phyloP scores from a whole-genome alignment of 2,329 filamentous ascomycete species.

The Zymoseptoria pseudotritici region DNA sequence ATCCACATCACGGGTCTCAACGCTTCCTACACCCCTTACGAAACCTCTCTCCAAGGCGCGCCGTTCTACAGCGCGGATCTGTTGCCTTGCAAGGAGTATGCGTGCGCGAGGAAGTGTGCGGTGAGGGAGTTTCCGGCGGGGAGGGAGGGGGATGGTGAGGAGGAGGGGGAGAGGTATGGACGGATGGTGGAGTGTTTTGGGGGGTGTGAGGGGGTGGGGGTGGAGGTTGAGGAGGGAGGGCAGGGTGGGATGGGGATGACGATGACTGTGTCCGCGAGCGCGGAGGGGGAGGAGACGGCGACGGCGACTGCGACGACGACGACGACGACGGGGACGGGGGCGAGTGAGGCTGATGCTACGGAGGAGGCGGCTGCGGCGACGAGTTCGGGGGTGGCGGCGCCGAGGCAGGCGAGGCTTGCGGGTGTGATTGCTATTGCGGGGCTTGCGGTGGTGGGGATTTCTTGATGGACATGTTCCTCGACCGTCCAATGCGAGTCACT shows the following conservation, averaged over 20 bases:
- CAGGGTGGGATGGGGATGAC: background rate
- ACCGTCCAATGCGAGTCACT: too few species aligned
- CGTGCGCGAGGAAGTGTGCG: constrained; percentile 26
- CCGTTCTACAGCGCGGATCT: constrained; percentile 26
- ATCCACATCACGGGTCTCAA: constrained; percentile 24
- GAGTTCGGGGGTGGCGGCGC: background rate
- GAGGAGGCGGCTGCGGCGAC: background rate
- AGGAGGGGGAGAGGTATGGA: constrained; percentile 6
- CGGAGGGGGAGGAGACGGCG: too few species aligned
- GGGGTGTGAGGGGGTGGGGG: background rate
- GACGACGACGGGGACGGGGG: background rate
- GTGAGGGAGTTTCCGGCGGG: constrained; percentile 18
- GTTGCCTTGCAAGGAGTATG: constrained; percentile 23
- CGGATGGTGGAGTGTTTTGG: background rate
- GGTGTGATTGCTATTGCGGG: background rate
- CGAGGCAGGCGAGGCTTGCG: background rate
- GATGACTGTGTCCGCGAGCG: background rate
- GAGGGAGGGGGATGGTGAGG: background rate
- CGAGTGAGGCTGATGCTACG: background rate
- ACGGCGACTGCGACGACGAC: background rate
- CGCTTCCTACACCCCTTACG: constrained; percentile 25
- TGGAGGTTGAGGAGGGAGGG: background rate
- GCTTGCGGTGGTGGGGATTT: background rate
- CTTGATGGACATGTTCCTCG: background rate
- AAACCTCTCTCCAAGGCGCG: constrained; percentile 22